These are phyloP conservation scores for Solanum bulbocastanum DNA, from an alignment of 257 asterid genomes.

Conservation along the genomic window DNA sequence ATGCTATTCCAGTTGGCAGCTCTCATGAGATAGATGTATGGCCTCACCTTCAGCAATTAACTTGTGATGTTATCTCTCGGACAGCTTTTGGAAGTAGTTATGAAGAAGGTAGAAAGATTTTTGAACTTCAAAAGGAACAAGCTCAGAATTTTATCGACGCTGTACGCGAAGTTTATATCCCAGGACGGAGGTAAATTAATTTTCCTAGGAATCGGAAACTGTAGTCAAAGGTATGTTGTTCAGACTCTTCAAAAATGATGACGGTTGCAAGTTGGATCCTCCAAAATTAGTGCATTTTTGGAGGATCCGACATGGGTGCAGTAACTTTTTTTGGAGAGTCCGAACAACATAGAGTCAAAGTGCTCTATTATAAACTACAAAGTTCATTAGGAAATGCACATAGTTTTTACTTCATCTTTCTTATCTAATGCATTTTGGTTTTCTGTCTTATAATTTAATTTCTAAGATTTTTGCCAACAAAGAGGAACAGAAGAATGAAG, in stretches of 20 bases:
- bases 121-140: neutral
- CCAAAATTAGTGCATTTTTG: neutral
- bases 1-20: neutral
- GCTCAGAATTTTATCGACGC: neutral
- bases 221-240: neutral
- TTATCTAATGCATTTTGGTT: neutral
- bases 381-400: neutral
- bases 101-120: conserved; percentile 25
- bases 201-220: neutral
- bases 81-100: conserved; percentile 46
- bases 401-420: neutral
- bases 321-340: neutral
- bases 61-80: conserved; percentile 31
- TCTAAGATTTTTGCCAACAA: neutral
- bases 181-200: neutral
- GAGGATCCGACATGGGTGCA: neutral
- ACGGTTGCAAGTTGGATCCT: neutral
- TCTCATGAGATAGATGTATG: conserved; percentile 13
- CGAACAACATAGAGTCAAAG: neutral
- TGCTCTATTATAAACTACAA: neutral
- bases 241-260: neutral
- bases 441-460: neutral
- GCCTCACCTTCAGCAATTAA: conserved; percentile 27
- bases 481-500: neutral
- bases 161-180: neutral